phyloP scores from a whole-genome alignment of 345 rosid species.

The Iberis pinnata region DNA sequence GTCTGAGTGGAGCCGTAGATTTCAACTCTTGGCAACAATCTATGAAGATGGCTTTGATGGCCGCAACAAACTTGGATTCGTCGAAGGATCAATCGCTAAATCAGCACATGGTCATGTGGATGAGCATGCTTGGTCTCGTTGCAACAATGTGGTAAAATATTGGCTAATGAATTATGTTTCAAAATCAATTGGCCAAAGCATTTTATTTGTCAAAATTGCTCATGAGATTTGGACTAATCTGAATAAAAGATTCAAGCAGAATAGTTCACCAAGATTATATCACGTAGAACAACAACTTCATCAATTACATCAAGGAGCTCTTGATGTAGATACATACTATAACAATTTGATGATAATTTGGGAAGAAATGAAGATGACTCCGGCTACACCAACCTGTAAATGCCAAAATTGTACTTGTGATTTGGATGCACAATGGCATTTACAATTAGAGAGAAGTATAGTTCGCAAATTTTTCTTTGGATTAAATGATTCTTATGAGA shows the following conservation, averaged over 20 bases:
- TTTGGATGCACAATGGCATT: background rate
- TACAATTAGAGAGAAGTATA: background rate
- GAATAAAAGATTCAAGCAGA: background rate
- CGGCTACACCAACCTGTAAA: background rate
- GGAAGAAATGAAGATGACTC: background rate
- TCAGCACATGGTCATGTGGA: too few species aligned
- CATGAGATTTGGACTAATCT: background rate
- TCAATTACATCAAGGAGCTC: background rate
- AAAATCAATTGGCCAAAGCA: background rate
- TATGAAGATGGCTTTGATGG: background rate
- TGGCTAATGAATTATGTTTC: background rate
- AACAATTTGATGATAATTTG: background rate
- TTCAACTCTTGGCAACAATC: background rate
- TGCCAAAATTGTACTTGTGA: background rate
- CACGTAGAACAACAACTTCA: background rate
- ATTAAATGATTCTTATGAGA: background rate
- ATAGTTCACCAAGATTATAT: background rate
- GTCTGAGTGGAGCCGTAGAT: background rate
- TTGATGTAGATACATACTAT: background rate
- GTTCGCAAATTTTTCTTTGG: background rate
- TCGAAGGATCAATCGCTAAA: too few species aligned
- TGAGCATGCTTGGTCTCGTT: background rate
- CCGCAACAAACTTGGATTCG: background rate
- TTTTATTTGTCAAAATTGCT: background rate
- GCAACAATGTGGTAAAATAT: background rate